Conservation (phyloP, 345 rosid species). For the Eutrema yunnanense region DNA sequence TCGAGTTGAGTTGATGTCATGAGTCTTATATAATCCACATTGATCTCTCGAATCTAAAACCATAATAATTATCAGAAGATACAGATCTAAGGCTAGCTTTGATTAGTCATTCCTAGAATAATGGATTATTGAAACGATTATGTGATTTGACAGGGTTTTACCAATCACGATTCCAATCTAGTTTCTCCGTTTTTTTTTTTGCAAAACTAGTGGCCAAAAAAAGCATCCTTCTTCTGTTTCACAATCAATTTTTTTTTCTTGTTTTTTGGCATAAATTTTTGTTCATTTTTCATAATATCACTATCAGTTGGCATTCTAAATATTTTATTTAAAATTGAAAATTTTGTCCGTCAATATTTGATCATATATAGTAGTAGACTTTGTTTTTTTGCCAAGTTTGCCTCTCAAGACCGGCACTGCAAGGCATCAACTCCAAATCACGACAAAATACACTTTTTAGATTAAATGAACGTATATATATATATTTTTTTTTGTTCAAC, state of each 20-base stretch:
- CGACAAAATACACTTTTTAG: conserved; percentile 19
- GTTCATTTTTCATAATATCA: not conserved
- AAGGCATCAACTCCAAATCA: not conserved
- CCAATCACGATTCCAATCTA: not conserved
- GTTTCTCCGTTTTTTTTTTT: not conserved
- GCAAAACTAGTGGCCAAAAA: not conserved
- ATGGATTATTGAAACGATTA: not conserved
- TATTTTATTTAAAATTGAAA: not conserved
- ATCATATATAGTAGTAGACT: not conserved
- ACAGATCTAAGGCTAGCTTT: not conserved
- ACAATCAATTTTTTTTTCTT: too few species aligned
- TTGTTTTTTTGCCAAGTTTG: not conserved
- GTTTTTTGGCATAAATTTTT: not conserved
- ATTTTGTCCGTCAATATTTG: not conserved
- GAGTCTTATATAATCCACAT: not conserved
- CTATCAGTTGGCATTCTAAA: not conserved
- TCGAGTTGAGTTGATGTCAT: not conserved
- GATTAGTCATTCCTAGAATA: not conserved
- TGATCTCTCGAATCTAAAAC: not conserved
- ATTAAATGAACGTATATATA: not conserved
- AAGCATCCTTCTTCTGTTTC: not conserved
- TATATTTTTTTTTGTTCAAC: not conserved
- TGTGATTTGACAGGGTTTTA: not conserved
- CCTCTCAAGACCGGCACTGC: conserved; percentile 27
- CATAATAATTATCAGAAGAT: not conserved